Evolutionary conservation across 2,329 filamentous ascomycete species (phyloP), one percentile per base, ranked within the genome.

Genomic region (Aspergillus sp.): DNA sequence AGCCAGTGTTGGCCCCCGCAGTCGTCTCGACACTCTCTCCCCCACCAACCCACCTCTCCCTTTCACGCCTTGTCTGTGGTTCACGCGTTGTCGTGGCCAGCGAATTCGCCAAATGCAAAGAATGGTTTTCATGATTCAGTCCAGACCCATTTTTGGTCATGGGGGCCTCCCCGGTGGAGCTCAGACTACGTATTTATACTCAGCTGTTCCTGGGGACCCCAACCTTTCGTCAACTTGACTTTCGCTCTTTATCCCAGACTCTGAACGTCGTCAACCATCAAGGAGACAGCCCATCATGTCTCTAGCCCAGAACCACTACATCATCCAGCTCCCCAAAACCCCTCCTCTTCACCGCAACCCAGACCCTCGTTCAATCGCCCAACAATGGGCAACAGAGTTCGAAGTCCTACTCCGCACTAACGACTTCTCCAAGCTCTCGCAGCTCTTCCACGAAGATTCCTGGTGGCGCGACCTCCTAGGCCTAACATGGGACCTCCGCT

Each of bases 381-480:
- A 73, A 51, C 62, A 67, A 70, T 75, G 73, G 72, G 58, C 74
- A 35, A 64, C 65, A 11, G 58, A 59, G 3, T 59, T 75, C 3
- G 65, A 71, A 19, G 47, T 51, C 6, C 62, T 66, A n/a, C 62
- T 74, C 1, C 55, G 60, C 6, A 57, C 24, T 3, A 61, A 58
- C 17, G 59, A 63, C 12, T 56, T 56, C 12, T 48, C 65, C 12
- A 56, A 63, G 3, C 50, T 71, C 11, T 31, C 58, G 23, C 33
- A 54, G 2, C 61, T 77, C 6, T 73, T 77, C 48, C 72, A 75
- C 14, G 41, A 62, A 17, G 73, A 75, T n/a, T 74, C 75, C 9
- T 76, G 73, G 70, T 76, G 75, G 73, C 70, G 75, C 4, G 75
- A 77, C 33, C 72, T 74, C 62, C 63, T 77, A n/a, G 69, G 69